Evolutionary conservation across 2,329 filamentous ascomycete species (phyloP).

Genomic region (Neonectria ditissima): DNA sequence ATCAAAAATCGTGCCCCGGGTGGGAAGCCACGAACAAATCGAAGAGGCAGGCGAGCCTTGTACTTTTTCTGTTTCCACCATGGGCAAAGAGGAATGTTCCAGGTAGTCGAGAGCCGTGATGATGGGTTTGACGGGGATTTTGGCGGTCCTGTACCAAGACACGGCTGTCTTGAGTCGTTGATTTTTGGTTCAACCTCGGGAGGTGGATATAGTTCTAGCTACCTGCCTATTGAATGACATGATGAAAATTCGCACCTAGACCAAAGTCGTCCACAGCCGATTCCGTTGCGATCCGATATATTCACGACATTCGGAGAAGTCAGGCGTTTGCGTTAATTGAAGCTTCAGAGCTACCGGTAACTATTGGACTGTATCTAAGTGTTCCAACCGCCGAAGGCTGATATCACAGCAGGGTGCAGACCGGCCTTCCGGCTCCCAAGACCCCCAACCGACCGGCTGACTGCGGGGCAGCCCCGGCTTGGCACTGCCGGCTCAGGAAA

Average conservation of each 20-base stretch:
- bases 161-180: constrained; percentile 16
- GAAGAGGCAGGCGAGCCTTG: constrained; percentile 6
- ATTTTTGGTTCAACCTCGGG: constrained; percentile 1
- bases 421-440: too few species aligned
- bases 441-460: background rate
- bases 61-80: constrained; percentile 8
- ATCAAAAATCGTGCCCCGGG: constrained; percentile 1
- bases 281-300: too few species aligned
- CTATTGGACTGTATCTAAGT: too few species aligned
- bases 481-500: background rate
- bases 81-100: background rate
- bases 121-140: background rate
- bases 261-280: background rate
- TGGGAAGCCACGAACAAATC: background rate
- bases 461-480: background rate
- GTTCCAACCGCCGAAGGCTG: background rate
- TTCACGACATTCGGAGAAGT: too few species aligned
- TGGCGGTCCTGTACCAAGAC: constrained; percentile 9
- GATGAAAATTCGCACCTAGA: background rate
- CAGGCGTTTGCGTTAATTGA: too few species aligned
- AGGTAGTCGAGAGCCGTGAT: constrained; percentile 6
- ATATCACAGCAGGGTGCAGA: background rate
- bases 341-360: too few species aligned
- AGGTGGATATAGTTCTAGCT: constrained; percentile 20
- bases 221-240: constrained; percentile 8